These are phyloP conservation scores for Cercospora janseana DNA, from an alignment of 2,329 filamentous ascomycete species.

Conservation along the genomic window DNA sequence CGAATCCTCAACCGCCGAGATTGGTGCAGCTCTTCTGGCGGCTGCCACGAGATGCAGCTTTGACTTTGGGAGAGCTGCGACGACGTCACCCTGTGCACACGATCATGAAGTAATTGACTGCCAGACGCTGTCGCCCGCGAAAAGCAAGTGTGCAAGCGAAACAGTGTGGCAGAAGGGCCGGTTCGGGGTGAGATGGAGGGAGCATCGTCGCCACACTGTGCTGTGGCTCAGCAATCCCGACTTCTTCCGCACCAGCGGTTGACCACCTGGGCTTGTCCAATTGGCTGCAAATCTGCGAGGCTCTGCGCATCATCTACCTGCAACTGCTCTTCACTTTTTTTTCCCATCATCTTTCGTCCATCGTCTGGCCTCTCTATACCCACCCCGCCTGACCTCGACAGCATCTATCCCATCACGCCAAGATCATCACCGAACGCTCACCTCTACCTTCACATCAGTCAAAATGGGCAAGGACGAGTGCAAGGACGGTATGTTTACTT, in stretches of 20 bases:
- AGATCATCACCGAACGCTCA: background rate
- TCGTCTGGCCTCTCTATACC: background rate
- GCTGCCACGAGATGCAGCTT: slow-evolving; percentile 2
- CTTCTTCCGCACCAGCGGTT: slow-evolving; percentile 2
- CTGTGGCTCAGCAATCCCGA: slow-evolving; percentile 5
- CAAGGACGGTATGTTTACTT: slow-evolving; percentile 36
- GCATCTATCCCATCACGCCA: no score
- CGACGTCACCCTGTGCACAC: background rate
- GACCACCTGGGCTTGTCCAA: background rate
- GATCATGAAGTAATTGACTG: background rate
- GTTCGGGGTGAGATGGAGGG: no score
- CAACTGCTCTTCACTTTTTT: slow-evolving; percentile 8
- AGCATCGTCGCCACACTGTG: background rate
- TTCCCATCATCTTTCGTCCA: background rate
- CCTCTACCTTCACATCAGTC: slow-evolving; percentile 21
- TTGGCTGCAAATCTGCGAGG: slow-evolving; percentile 4
- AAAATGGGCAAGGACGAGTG: slow-evolving; percentile 43
- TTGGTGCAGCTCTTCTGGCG: slow-evolving; percentile 6
- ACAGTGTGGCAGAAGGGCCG: background rate
- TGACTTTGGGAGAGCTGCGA: background rate
- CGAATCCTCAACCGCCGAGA: no score
- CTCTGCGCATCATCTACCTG: slow-evolving; percentile 8
- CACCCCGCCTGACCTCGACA: background rate
- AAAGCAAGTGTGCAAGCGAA: background rate
- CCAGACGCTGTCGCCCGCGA: background rate